Base-by-base conservation (phyloP, 2,329 filamentous ascomycete genomes). In the Cladorrhinum sp. region DNA sequence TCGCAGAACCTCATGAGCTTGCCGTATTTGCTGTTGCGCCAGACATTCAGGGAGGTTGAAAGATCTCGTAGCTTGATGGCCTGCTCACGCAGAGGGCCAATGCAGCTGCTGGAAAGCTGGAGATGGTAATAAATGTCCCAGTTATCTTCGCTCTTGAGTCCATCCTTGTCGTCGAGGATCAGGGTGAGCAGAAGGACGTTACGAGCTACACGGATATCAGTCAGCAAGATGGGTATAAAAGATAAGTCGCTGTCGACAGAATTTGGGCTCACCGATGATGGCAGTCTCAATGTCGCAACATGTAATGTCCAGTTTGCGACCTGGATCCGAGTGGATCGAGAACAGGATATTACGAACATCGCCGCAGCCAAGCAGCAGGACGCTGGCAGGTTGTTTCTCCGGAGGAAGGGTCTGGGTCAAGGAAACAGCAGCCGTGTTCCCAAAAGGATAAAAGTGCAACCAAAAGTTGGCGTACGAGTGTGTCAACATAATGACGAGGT, bases 81-180 rank as follows among this genome's bases (percentile, higher is more conserved):
- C 57, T 84, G 82, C 1, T 60, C 21, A 2, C 70, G 56, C 2
- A 86, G 69, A 3, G 76, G 39, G 0, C 66, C 42, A 0, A 76
- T 66, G 2, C 76, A 72, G 3, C 69, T 57, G 0, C 72, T 62
- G 50, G 77, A 73, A 3, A 87, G 60, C 30, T 74, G 76, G 2
- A 82, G 64, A 65, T 86, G 78, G 67, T 84, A 85, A 70, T 83
- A 86, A 33, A 82, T 71, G 61, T 81, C 76, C 82, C 82, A 86
- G 9, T 80, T 70, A 2, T 65, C 55, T 2, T 74, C 68, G 6
- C 69, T 63, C 12, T 42, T 14, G n/a, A 56, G 24, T n/a, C 50
- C 50, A 39, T 71, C 63, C n/a, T 73, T 67, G 16, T 58, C 54
- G 20, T 82, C 80, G 9, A 81, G 50, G 30, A 86, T 70, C 1